Base-by-base conservation (phyloP, 371 early-diverging fungal species). In the Mortierella sp. region DNA sequence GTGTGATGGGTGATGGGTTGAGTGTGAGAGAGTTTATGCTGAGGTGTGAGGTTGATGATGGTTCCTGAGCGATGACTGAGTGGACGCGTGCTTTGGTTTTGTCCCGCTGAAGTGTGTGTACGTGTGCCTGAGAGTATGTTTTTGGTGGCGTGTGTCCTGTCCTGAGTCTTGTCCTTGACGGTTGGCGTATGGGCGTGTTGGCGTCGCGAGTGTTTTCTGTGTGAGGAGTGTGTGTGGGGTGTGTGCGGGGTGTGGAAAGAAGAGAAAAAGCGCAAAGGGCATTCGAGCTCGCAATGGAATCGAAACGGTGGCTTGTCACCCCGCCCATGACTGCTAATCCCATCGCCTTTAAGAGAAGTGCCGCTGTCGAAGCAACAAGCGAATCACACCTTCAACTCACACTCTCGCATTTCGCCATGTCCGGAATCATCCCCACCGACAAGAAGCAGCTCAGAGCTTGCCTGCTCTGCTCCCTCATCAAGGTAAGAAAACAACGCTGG, bases 401-500 rank as follows among this genome's bases (percentile, higher is more conserved):
- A 44, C 51, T 6, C 16, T 26, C 70, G 21, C 37, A 69, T 37
- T 54, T 24, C 28, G 34, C 40, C 31, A 95, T 95, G 95, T 88
- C 93, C 5, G 86, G 90, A 73, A 89, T 93, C 46, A 90, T 96
- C 77, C 95, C 94, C 53, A 88, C 89, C 59, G 95, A 96, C 73
- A 95, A 94, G 83, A 93, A 93, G 71, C 94, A 95, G 78, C 89
- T 97, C 76, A 92, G 98, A 48, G 98, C 98, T 11, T 98, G 98
- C 79, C 91, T 98, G 31, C 91, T 98, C 67, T 98, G 98, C 89
- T 95, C 95, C n/a, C 92, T 98, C 69, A 91, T 98, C 82, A 97
- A 97, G 91, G 95, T 93, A 91, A 64, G 77, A 53, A 40, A 43
- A 37, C 19, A 43, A 9, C 26, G 3, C 24, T 19, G 53, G 54